phyloP scores from a whole-genome alignment of 2,329 filamentous ascomycete genomes.

The Hypomyces perniciosus region DNA sequence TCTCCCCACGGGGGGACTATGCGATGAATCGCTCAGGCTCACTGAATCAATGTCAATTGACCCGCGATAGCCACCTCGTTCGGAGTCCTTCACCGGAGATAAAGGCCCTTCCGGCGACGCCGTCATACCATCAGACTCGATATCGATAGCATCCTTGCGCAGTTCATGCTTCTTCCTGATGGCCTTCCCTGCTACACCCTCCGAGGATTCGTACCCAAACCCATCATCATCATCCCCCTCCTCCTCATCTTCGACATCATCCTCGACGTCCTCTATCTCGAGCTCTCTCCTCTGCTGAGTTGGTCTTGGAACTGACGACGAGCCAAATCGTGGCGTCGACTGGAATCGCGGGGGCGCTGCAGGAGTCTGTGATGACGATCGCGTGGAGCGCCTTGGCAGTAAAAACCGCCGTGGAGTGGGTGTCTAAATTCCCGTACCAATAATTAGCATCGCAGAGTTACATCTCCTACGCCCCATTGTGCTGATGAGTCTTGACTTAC shows the following conservation, averaged over 20 bases:
- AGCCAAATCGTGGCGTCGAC: slow-evolving; percentile 34
- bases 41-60: slow-evolving; percentile 4
- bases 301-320: slow-evolving; percentile 25
- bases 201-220: slow-evolving; percentile 10
- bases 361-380: slow-evolving; percentile 28
- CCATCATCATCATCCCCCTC: slow-evolving; percentile 13
- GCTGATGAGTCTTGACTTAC: slow-evolving; percentile 1
- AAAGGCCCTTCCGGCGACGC: slow-evolving; percentile 13
- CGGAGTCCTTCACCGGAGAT: background rate
- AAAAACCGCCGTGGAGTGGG: slow-evolving; percentile 35
- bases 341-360: slow-evolving; percentile 28
- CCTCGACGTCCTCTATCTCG: slow-evolving; percentile 31
- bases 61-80: background rate
- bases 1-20: slow-evolving; percentile 5
- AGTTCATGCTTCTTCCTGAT: slow-evolving; percentile 10
- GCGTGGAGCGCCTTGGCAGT: slow-evolving; percentile 28
- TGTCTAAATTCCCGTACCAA: slow-evolving; percentile 23
- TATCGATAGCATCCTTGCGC: slow-evolving; percentile 24
- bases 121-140: slow-evolving; percentile 20
- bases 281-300: slow-evolving; percentile 21
- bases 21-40: background rate
- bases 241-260: slow-evolving; percentile 13
- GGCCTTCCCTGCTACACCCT: slow-evolving; percentile 3
- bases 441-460: background rate
- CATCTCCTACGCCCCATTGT: background rate